Base-by-base conservation (phyloP, 345 rosid genomes). In the Psidium guajava region DNA sequence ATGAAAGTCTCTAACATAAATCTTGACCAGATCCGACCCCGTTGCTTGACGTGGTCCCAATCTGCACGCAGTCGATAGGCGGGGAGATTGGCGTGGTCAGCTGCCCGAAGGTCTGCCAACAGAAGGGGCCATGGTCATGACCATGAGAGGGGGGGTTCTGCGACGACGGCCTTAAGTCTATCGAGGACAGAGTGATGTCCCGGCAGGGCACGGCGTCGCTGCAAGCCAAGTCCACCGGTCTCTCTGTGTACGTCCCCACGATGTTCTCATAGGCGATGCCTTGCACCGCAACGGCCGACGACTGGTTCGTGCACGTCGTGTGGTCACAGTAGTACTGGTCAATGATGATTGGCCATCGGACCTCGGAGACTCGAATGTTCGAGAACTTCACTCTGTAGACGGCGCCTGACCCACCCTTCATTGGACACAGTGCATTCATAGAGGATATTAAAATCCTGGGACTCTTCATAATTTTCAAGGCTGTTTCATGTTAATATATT, bases 181-280 rank as follows among this genome's bases (percentile, higher is more conserved):
- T 54, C 1, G 86, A 88, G 0, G 88, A 74, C 11, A 90, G 47
- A 7, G 64, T 47, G 22, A 90, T 64, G 27, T 88, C 82, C 27
- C 87, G 85, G 82, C 92, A 90, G 3, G 92, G 91, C 40, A 90
- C 77, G 20, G 87, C 75, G 83, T 90, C 91, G 36, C 92, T 90
- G 83, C 91, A 90, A 8, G 90, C 91, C 36, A 90, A 85, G 59
- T 82, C 86, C 74, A 90, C 40, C 0, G 90, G 82, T 15, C 85
- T 86, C 20, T 77, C 85, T 21, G 89, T 90, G 50, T 89, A 91
- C 4, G 91, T 91, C 7, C 92, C 92, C 6, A 73, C 85, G n/a
- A 89, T 83, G 59, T 74, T 83, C 42, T 88, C 82, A 69, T 89
- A 89, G 6, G 82, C 13, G 13, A 91, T 56, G 56, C 85, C 90